phyloP scores from a whole-genome alignment of 257 asterid species.

The Jacaranda copaia region DNA sequence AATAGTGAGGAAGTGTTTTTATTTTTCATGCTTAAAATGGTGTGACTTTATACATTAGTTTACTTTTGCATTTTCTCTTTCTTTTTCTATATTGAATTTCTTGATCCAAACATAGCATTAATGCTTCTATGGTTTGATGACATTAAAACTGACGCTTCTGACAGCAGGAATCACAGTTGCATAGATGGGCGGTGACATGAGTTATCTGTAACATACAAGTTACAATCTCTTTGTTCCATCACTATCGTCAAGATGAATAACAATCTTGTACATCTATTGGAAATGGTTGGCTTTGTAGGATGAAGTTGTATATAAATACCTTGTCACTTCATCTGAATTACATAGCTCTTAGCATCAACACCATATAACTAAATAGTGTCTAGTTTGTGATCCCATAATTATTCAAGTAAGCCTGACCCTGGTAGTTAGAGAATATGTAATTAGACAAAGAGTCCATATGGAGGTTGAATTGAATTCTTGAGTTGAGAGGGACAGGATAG shows the following conservation, averaged over 20 bases:
- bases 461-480: no score
- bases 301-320: neutral
- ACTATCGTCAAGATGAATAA: neutral
- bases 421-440: neutral
- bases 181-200: neutral
- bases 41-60: neutral
- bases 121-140: neutral
- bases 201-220: neutral
- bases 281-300: neutral
- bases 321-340: neutral
- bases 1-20: no score
- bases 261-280: neutral
- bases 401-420: neutral
- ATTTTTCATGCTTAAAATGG: no score
- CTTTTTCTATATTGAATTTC: neutral
- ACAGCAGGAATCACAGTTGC: neutral
- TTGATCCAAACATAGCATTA: neutral
- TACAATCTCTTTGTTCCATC: neutral
- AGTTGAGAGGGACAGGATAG: neutral
- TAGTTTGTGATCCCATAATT: neutral
- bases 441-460: no score
- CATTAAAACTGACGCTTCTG: slow-evolving; percentile 1
- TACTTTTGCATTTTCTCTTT: neutral
- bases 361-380: neutral
- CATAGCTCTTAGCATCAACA: neutral